phyloP scores from a whole-genome alignment of 2,329 filamentous ascomycete genomes.

The Amphichorda felina region DNA sequence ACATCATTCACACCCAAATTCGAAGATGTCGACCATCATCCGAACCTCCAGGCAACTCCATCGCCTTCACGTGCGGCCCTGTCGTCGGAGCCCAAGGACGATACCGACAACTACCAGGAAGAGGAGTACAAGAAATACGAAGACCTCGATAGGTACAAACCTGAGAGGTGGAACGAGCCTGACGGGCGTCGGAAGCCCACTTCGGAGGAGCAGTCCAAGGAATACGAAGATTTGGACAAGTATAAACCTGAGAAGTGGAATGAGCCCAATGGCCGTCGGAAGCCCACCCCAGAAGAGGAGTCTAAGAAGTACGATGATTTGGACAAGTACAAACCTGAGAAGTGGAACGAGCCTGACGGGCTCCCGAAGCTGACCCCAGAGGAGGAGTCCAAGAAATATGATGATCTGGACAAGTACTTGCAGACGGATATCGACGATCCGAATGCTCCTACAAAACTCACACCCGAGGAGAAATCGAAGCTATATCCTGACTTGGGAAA shows the following conservation, averaged over 20 bases:
- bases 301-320: constrained; percentile 21
- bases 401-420: constrained; percentile 8
- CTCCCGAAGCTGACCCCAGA: constrained; percentile 14
- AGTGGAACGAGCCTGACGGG: constrained; percentile 23
- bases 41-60: constrained; percentile 6
- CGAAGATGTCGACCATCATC: constrained; percentile 22
- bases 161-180: constrained; percentile 21
- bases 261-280: constrained; percentile 12
- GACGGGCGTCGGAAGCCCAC: constrained; percentile 15
- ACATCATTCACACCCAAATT: constrained; percentile 7
- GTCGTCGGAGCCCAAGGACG: constrained; percentile 11
- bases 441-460: constrained; percentile 8
- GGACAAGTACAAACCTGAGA: constrained; percentile 12
- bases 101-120: constrained; percentile 11
- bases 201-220: constrained; percentile 20
- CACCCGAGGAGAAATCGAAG: constrained; percentile 18
- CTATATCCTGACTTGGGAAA: constrained; percentile 19
- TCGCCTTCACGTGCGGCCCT: no score
- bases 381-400: constrained; percentile 21
- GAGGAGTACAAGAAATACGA: constrained; percentile 23
- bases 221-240: constrained; percentile 20
- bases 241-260: constrained; percentile 23
- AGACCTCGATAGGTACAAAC: constrained; percentile 13
- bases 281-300: constrained; percentile 16
- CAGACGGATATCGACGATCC: constrained; percentile 12